A percentile compares a stretch with the other conserved stretches of the same genome.
Evolutionary conservation across 768 basidiomycete genomes (phyloP).

Genomic region (Phaeotremella fagi): DNA sequence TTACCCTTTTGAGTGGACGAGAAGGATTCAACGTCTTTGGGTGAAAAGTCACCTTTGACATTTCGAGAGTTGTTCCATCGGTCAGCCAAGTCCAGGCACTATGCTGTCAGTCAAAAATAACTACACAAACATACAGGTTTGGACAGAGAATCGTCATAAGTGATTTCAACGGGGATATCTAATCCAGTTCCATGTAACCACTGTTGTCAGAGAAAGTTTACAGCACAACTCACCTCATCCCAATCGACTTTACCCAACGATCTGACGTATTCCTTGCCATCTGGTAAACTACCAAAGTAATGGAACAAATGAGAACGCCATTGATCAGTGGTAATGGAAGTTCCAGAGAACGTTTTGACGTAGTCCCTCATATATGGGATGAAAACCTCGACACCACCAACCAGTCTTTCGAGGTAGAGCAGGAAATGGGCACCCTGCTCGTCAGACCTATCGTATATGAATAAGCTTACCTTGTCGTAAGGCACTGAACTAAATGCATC

Average conservation of each 20-base stretch:
- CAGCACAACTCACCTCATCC: conserved; percentile 56
- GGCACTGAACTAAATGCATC: conserved; percentile 69
- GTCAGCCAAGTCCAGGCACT: conserved; percentile 62
- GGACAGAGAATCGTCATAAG: conserved; percentile 70
- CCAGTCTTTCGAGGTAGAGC: conserved; percentile 68
- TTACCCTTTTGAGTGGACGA: conserved; percentile 72
- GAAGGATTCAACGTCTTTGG: conserved; percentile 60
- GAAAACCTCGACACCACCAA: conserved; percentile 80
- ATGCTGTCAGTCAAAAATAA: neutral
- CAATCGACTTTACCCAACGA: conserved; percentile 64
- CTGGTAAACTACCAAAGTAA: conserved; percentile 59
- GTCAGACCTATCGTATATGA: neutral
- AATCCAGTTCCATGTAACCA: conserved; percentile 80
- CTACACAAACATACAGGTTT: conserved; percentile 52
- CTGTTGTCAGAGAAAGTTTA: conserved; percentile 9
- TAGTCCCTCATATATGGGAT: conserved; percentile 80
- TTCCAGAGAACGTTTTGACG: conserved; percentile 68
- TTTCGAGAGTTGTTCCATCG: conserved; percentile 67
- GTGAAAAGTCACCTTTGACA: conserved; percentile 56
- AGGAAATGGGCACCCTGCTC: conserved; percentile 80
- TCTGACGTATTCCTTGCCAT: conserved; percentile 60
- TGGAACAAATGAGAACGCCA: conserved; percentile 76
- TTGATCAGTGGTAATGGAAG: conserved; percentile 74
- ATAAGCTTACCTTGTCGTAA: conserved; percentile 52
- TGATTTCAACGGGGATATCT: conserved; percentile 65